Conservation (phyloP, 345 rosid genomes). For the Turritis glabra region DNA sequence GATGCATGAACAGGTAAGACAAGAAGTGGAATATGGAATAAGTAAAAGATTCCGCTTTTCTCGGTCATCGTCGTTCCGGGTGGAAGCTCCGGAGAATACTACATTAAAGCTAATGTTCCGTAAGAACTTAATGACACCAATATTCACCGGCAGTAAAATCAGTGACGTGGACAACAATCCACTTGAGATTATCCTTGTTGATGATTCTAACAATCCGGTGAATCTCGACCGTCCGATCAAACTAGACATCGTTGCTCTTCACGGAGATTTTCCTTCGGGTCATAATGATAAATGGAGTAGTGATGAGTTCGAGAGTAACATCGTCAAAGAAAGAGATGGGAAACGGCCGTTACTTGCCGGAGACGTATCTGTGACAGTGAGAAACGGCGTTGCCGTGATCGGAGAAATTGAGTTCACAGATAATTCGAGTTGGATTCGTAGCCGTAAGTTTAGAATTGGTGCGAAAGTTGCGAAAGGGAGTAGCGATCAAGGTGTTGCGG, state of each 20-base stretch:
- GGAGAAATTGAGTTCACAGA: conserved; percentile 84
- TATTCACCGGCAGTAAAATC: conserved; percentile 78
- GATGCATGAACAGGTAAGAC: conserved; percentile 52
- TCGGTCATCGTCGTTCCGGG: conserved; percentile 35
- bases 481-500: conserved; percentile 45
- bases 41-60: conserved; percentile 36
- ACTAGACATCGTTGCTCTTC: conserved; percentile 70
- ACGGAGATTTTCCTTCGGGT: conserved; percentile 68
- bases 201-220: conserved; percentile 38
- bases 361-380: conserved; percentile 52
- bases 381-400: conserved; percentile 53
- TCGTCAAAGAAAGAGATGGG: conserved; percentile 75
- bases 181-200: conserved; percentile 57
- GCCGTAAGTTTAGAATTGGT: conserved; percentile 77
- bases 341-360: conserved; percentile 92
- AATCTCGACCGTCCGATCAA: conserved; percentile 53
- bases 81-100: conserved; percentile 27
- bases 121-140: conserved; percentile 28
- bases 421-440: conserved; percentile 92
- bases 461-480: conserved; percentile 60
- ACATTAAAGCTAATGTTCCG: conserved; percentile 26
- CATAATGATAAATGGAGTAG: conserved; percentile 53
- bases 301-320: conserved; percentile 57
- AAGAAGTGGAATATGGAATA: conserved; percentile 71
- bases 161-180: conserved; percentile 44